phyloP scores from a whole-genome alignment of 345 rosid species.

The Mallotus nudiflorus region DNA sequence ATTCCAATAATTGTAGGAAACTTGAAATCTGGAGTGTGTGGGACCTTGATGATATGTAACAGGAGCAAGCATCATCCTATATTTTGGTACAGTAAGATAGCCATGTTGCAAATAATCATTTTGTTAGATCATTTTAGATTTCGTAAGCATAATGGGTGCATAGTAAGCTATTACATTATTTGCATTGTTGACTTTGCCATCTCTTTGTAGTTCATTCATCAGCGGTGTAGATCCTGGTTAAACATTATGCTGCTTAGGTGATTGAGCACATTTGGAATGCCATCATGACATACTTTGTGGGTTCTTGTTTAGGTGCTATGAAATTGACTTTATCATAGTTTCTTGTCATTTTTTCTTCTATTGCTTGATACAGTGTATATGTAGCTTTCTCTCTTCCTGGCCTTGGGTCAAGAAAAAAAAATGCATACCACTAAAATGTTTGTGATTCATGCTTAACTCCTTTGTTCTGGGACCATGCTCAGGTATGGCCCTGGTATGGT shows the following conservation, averaged over 20 bases:
- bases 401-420: too few species aligned
- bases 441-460: too few species aligned
- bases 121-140: not conserved
- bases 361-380: too few species aligned
- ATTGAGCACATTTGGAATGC: not conserved
- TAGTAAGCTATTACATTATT: not conserved
- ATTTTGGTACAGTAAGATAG: too few species aligned
- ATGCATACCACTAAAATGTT: too few species aligned
- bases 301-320: not conserved
- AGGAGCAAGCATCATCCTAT: constrained; percentile 6
- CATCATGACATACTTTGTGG: not conserved
- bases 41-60: constrained; percentile 1
- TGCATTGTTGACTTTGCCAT: not conserved
- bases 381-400: too few species aligned
- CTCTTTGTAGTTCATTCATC: not conserved
- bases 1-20: not conserved
- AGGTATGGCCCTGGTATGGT: too few species aligned
- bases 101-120: too few species aligned
- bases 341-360: too few species aligned
- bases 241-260: not conserved
- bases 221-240: not conserved
- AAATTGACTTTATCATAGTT: not conserved
- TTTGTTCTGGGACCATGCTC: too few species aligned
- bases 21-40: not conserved
- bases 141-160: not conserved